A percentile compares a stretch with the other conserved stretches of the same genome.
phyloP scores from a whole-genome alignment of 768 basidiomycete species.

The Agaricus subrufescens region DNA sequence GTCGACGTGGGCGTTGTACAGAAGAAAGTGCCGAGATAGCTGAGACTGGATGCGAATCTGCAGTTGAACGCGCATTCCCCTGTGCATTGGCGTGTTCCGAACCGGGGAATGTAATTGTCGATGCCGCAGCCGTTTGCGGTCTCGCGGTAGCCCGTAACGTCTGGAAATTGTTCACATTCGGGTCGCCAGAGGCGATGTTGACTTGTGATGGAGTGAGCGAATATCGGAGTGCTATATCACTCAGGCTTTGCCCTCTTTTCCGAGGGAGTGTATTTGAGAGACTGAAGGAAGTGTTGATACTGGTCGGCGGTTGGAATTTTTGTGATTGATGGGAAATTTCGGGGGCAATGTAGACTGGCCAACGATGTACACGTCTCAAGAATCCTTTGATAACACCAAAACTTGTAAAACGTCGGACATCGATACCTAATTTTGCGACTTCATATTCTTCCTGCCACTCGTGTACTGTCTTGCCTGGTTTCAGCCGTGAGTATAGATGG shows the following conservation, averaged over 20 bases:
- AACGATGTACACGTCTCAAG: slow-evolving; percentile 89
- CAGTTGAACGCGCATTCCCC: neutral
- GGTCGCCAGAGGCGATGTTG: slow-evolving; percentile 13
- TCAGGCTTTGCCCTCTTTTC: slow-evolving; percentile 35
- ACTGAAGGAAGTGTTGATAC: slow-evolving; percentile 10
- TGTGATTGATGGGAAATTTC: slow-evolving; percentile 22
- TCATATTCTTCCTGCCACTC: slow-evolving; percentile 85
- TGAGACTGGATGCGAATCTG: neutral
- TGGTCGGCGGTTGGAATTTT: slow-evolving; percentile 14
- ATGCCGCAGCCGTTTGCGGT: slow-evolving; percentile 15
- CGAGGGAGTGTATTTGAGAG: slow-evolving; percentile 21
- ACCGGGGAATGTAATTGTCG: neutral
- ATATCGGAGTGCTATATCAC: slow-evolving; percentile 22
- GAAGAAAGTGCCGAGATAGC: slow-evolving; percentile 23
- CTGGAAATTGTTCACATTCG: slow-evolving; percentile 1
- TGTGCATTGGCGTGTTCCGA: neutral
- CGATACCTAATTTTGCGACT: slow-evolving; percentile 71
- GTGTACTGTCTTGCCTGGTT: slow-evolving; percentile 75
- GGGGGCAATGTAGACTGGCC: slow-evolving; percentile 65
- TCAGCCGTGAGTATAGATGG: slow-evolving; percentile 80
- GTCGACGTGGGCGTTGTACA: slow-evolving; percentile 40
- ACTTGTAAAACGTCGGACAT: slow-evolving; percentile 90
- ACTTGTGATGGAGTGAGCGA: slow-evolving; percentile 16
- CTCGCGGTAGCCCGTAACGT: slow-evolving; percentile 7
- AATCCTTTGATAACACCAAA: slow-evolving; percentile 99